A percentile compares a stretch with the other conserved stretches of the same genome.
These are phyloP conservation scores for Nakazawaea wyomingensis DNA, from an alignment of 805 yeast species.

Conservation along the genomic window DNA sequence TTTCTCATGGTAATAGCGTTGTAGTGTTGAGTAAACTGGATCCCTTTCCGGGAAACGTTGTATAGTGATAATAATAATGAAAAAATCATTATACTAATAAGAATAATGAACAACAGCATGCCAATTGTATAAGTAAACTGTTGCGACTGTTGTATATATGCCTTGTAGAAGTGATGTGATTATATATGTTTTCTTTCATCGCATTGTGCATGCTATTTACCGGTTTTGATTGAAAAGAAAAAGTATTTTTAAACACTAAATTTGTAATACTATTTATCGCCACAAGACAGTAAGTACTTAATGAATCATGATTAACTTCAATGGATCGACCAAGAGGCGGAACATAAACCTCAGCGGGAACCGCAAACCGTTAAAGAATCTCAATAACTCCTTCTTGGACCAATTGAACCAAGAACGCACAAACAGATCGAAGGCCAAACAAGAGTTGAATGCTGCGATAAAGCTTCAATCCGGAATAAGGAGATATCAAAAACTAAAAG, in stretches of 20 bases:
- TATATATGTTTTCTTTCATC: no score
- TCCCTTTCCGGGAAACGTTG: constrained; percentile 54
- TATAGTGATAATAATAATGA: no score
- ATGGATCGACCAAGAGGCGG: constrained; percentile 26
- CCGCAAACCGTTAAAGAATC: constrained; percentile 21
- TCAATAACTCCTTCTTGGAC: constrained; percentile 44
- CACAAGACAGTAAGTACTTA: neutral
- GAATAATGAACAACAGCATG: no score
- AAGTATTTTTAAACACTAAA: no score
- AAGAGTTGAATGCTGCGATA: constrained; percentile 42
- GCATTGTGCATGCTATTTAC: no score
- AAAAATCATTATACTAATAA: no score
- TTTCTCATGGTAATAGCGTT: constrained; percentile 70
- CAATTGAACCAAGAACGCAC: constrained; percentile 63
- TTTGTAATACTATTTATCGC: neutral
- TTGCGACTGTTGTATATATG: no score
- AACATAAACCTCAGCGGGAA: constrained; percentile 58
- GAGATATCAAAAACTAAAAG: constrained; percentile 29
- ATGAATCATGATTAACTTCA: constrained; percentile 21
- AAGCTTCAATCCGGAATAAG: constrained; percentile 47
- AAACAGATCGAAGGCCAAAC: constrained; percentile 53
- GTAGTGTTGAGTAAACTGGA: constrained; percentile 70
- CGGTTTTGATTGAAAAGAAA: no score
- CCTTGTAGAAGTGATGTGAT: no score
- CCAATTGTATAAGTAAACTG: no score